Conservation (phyloP, 306 rosid genomes). For the Cicer yamashitae region DNA sequence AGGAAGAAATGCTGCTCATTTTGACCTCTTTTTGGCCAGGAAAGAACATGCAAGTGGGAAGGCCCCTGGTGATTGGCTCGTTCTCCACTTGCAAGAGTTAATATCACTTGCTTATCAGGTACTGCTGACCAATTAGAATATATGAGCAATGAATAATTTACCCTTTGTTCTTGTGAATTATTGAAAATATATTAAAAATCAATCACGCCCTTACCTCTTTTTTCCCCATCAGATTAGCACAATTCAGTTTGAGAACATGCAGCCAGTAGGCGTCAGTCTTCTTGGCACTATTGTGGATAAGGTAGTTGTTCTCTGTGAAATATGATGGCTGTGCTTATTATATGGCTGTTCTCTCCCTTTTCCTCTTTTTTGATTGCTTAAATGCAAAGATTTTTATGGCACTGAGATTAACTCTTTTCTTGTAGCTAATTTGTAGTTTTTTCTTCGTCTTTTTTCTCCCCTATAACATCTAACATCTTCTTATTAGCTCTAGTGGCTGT, state of each 20-base stretch:
- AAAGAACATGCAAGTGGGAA: conserved; percentile 59
- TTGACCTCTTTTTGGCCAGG: conserved; percentile 84
- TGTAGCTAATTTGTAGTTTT: conserved; percentile 28
- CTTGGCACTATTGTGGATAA: conserved; percentile 84
- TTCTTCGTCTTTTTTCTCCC: not conserved
- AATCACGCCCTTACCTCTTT: conserved; percentile 19
- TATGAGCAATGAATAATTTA: conserved; percentile 28
- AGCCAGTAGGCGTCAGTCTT: conserved; percentile 89
- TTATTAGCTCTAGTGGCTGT: conserved; percentile 16
- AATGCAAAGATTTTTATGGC: not conserved
- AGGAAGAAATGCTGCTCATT: conserved; percentile 86
- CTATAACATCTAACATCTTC: not conserved
- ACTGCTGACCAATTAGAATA: conserved; percentile 39
- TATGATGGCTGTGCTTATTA: conserved; percentile 24
- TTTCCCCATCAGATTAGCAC: conserved; percentile 78
- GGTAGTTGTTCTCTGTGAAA: conserved; percentile 57
- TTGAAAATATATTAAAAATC: conserved; percentile 33
- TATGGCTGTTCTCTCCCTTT: conserved; percentile 17
- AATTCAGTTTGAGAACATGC: conserved; percentile 93
- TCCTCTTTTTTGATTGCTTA: not conserved
- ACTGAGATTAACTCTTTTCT: conserved; percentile 4
- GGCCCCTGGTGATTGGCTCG: conserved; percentile 78
- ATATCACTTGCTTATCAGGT: conserved; percentile 99
- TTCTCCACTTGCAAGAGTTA: conserved; percentile 89
- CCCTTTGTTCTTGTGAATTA: conserved; percentile 28